Base-by-base conservation (phyloP, 148 eudicot species). In the Fagopyrum esculentum region DNA sequence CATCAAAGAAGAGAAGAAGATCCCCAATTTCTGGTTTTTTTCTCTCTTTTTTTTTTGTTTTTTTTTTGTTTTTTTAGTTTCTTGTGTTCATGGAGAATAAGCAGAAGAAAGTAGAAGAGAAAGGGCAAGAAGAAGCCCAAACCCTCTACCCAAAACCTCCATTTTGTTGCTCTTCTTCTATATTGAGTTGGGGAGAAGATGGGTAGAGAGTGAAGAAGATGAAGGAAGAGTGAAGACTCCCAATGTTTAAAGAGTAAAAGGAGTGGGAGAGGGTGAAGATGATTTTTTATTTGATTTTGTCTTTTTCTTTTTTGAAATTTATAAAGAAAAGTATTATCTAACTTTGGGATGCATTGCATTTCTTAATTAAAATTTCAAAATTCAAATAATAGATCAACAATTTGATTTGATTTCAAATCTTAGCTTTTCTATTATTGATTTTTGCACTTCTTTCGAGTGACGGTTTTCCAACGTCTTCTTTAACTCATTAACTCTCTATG, bases 1-100 rank as follows among this genome's bases (percentile, higher is more conserved):
- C 80, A n/a, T 46, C 54, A n/a, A 61, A 26, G 79, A 63, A 79
- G 84, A 81, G 44, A 75, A 70, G 48, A 77, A 70, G 78, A 57
- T 55, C 69, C 40, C n/a, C 52, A 8, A 8, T 49, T 49, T 49
- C 12, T 12, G 9, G 9, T 49, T 49, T 35, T 35, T 35, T 35
- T 35, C 26, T 49, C 52, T 22, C 52, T 49, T 29, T 63, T 12
- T 63, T 55, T 3, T 13, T 30, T 35, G 11, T 11, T 11, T 11
- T 11, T 11, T 35, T 12, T 64, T 64, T 40, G 47, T 45, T 15
- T 66, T 15, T 43, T 40, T n/a, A 13, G 43, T n/a, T 61, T 61
- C 15, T 61, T 29, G 2, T 40, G 71, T 66, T 63, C 5, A 63
- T 63, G 69, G 45, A 11, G 44, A 30, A 6, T 8, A 8, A 49